Base-by-base conservation (phyloP, 2,329 filamentous ascomycete species). In the Aspergillus eucalypticola region DNA sequence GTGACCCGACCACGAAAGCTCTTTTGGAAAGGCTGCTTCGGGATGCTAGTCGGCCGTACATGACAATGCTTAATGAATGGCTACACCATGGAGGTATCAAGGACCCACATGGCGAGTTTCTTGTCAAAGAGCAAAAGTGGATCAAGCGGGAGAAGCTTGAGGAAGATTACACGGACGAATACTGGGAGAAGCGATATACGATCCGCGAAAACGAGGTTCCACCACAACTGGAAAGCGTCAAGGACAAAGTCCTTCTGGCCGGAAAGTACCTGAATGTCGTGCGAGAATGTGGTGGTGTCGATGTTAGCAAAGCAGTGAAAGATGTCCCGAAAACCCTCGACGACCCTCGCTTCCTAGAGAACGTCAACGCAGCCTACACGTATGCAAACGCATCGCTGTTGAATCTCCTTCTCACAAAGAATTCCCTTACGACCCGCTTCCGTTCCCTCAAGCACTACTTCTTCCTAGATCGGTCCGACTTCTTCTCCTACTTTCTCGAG, bases 1-100 rank as follows among this genome's bases (percentile, higher is more conserved):
- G 95, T 49, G 95, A 99, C 72, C 95, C 95, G 3, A 90, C 92
- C 0, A 93, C 95, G 19, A 86, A 91, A 64, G 86, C 88, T 23
- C 78, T 99, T 19, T 83, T 99, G 10, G 95, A 91, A 10, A 89
- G 88, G 3, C 78, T 99, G 27, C 77, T 99, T 44, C 85, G 91
- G 58, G 94, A 98, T 75, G 90, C 94, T 1, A 97, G 93, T 70
- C 86, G 90, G 58, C 95, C 95, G 0, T 99, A 99, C 73, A 97
- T 98, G 93, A 85, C 86, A 44, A 99, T 99, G 95, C 81, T 99
- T 62, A 99, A 99, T 71, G 94, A 98, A 75, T 99, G 95, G 95
- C 81, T 99, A 15, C 95, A 99, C 72, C 94, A 96, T 71, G 95
- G 95, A 41, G 92, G 90, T 52, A 98, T 99, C 75, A 91, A 90